phyloP scores from a whole-genome alignment of 2,329 filamentous ascomycete genomes.

The Neofusicoccum ribis region DNA sequence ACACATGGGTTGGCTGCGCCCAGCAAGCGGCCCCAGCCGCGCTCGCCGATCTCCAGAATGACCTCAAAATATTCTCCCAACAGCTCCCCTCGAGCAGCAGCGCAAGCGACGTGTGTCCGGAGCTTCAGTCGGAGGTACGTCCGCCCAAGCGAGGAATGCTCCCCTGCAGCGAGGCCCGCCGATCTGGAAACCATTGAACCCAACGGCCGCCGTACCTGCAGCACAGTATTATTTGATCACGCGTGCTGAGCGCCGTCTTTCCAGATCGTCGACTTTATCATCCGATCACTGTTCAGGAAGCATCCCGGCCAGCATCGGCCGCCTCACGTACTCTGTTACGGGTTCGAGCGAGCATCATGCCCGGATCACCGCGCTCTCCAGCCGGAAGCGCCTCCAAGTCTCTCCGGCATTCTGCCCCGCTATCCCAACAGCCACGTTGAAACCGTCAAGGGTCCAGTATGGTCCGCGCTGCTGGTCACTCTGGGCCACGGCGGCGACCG shows the following conservation, averaged over 20 bases:
- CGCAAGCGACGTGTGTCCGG: slow-evolving; percentile 28
- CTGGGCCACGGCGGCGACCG: slow-evolving; percentile 74
- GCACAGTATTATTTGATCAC: slow-evolving; percentile 13
- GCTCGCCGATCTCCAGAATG: slow-evolving; percentile 30
- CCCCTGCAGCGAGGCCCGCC: slow-evolving; percentile 36
- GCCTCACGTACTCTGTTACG: slow-evolving; percentile 79
- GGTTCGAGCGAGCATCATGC: slow-evolving; percentile 61
- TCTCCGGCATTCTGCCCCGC: slow-evolving; percentile 66
- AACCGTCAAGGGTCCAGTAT: slow-evolving; percentile 67
- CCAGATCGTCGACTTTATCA: slow-evolving; percentile 53
- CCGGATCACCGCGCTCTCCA: slow-evolving; percentile 31
- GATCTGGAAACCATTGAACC: slow-evolving; percentile 5
- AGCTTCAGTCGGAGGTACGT: slow-evolving; percentile 47
- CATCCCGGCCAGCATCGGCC: slow-evolving; percentile 54
- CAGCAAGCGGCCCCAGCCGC: slow-evolving; percentile 39
- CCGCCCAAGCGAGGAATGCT: slow-evolving; percentile 10
- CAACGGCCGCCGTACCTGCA: slow-evolving; percentile 24
- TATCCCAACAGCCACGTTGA: slow-evolving; percentile 71
- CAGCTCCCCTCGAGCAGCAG: slow-evolving; percentile 38
- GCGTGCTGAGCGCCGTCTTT: slow-evolving; percentile 30
- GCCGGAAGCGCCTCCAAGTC: slow-evolving; percentile 44
- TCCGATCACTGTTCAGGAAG: slow-evolving; percentile 74
- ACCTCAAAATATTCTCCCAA: slow-evolving; percentile 48
- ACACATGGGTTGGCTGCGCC: slow-evolving; percentile 61
- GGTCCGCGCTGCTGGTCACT: slow-evolving; percentile 72